Evolutionary conservation across 2,329 filamentous ascomycete species (phyloP), one percentile per base, ranked within the genome.

Genomic region (Diplodia mutila): DNA sequence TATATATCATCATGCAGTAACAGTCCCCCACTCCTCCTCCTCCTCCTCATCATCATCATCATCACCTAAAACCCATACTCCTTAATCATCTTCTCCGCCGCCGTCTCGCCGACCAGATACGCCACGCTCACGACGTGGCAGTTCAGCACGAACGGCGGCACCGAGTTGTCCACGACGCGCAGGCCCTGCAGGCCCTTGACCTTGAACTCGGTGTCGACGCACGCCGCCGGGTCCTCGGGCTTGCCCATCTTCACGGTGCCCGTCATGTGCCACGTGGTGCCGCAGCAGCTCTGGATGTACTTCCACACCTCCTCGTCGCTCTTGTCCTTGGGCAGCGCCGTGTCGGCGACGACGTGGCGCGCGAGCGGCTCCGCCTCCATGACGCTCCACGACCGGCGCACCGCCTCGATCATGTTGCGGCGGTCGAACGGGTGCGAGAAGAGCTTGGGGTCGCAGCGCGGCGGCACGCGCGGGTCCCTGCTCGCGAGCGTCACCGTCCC

Each of bases 231-330:
- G 34, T 66, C 61, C 14, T 67, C 69, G 27, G 65, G 63, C 49
- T 75, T 79, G 0, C 85, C 86, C 85, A 88, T 88, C 76, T 83
- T 84, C 2, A 79, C 79, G 0, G 86, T 88, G 0, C 84, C 83
- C 1, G 80, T 84, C 84, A 86, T 86, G 70, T 88, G 86, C 84
- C 84, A 87, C 51, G 79, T 83, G 0, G 81, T 83, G 1, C 74
- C 75, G 4, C 82, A 74, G 7, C 75, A 80, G 34, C 81, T 73
- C 51, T 76, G 75, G 80, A 84, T 85, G 70, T 82, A 78, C 14
- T 80, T 75, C 72, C 65, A 71, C 16, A 88, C 76, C 66, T 87
- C 85, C 64, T 86, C 85, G 29, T 87, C 86, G 0, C 79, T 82
- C 0, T 81, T 80, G 6, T 80, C 80, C n/a, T 78, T 0, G 72